Base-by-base conservation (phyloP, 2,329 filamentous ascomycete species). In the Lizonia empirigonia region DNA sequence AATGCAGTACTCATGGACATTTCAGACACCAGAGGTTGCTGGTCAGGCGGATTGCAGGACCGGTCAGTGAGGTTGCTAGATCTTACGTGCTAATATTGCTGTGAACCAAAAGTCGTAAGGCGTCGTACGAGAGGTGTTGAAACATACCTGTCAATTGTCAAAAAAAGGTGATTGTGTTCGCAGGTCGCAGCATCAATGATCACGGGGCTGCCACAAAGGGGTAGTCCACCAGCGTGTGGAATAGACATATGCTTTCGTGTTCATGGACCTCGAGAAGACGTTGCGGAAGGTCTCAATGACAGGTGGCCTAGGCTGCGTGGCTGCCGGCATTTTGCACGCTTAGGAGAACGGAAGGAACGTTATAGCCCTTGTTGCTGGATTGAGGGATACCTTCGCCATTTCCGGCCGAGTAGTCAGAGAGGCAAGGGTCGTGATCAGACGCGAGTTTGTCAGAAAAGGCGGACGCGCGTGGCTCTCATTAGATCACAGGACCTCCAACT, bases 61-160 rank as follows among this genome's bases (percentile, higher is more conserved):
- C 26, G 20, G 35, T 40, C 34, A 29, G 32, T 22, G 10, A 22
- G 36, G 33, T 44, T 33, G 32, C 33, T 33, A 42, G 33, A 19
- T 37, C 18, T 32, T 30, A 16, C 20, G 27, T 32, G 2, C 32
- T 22, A 44, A 42, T 44, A 15, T 38, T n/a, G 33, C 20, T 24
- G 33, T 50, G 33, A 29, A 19, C 50, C 19, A 23, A 8, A 12
- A 30, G 23, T 47, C 45, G 45, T 44, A 20, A 50, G 15, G 7
- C 16, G 38, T 36, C 35, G 52, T 38, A 45, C 50, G 35, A 37
- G 38, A 56, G 40, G 48, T 39, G 22, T 49, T 56, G 45, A 37
- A 16, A 59, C 47, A 36, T 13, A 47, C 56, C 58, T 63, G 58
- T 63, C 56, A 62, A 58, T 37, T 65, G 60, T 60, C 53, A 65